Evolutionary conservation across 805 yeast species (phyloP).

Genomic region (Pichia eremophila): DNA sequence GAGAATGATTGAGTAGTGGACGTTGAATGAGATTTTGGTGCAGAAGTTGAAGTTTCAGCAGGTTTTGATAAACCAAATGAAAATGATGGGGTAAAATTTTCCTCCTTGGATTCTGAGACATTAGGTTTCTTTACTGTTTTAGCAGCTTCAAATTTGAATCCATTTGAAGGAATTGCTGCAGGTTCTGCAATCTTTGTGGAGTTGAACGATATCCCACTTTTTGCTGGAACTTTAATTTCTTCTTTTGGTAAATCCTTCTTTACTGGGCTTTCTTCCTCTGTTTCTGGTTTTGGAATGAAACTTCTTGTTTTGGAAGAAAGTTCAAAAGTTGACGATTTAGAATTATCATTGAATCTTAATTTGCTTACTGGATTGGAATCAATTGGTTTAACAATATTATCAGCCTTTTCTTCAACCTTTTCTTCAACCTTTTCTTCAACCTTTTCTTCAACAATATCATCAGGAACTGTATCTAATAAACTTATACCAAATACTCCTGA

Average conservation of each 20-base stretch:
- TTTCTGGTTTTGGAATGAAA: neutral
- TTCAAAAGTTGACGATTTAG: slow-evolving; percentile 7
- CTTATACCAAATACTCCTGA: slow-evolving; percentile 19
- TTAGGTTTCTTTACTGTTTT: too few relatives aligned
- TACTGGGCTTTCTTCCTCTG: neutral
- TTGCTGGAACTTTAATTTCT: neutral
- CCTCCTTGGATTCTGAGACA: too few relatives aligned
- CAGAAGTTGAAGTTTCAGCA: too few relatives aligned
- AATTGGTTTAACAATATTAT: neutral
- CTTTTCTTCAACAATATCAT: neutral
- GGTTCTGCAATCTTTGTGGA: neutral
- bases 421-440: neutral
- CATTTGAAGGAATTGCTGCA: neutral
- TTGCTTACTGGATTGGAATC: slow-evolving; percentile 10
- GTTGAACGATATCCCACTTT: neutral
- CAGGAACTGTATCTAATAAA: slow-evolving; percentile 9
- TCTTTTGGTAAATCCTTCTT: neutral
- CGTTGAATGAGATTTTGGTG: too few relatives aligned
- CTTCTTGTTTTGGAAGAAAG: slow-evolving; percentile 10
- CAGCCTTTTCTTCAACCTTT: neutral
- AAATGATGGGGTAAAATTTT: too few relatives aligned
- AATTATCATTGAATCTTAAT: slow-evolving; percentile 16
- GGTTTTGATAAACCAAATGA: too few relatives aligned
- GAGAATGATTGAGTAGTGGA: neutral
- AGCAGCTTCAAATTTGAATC: neutral